phyloP scores from a whole-genome alignment of 768 basidiomycete species.

The Lactarius tabidus region DNA sequence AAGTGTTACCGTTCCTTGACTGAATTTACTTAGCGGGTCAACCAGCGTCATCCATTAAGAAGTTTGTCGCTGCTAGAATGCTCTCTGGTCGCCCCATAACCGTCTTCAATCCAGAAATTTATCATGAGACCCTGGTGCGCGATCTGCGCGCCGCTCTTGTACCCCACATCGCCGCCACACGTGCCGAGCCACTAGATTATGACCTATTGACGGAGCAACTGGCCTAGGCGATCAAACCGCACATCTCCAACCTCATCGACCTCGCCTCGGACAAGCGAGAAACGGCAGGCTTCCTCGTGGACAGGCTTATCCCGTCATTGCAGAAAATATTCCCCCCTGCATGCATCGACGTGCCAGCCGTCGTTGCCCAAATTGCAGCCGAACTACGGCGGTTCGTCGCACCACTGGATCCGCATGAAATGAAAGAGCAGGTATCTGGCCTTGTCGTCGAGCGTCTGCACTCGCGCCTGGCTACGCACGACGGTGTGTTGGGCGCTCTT shows the following conservation, averaged over 20 bases:
- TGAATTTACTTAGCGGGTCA: too few relatives aligned
- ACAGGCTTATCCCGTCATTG: constrained; percentile 63
- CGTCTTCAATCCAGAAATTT: too few relatives aligned
- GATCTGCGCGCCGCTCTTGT: constrained; percentile 54
- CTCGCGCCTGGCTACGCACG: constrained; percentile 72
- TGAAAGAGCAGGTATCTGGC: constrained; percentile 87
- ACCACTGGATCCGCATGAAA: constrained; percentile 77
- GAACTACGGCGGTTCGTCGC: constrained; percentile 71
- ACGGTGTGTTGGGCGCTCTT: constrained; percentile 61
- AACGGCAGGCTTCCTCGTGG: constrained; percentile 76
- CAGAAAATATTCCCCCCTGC: constrained; percentile 38
- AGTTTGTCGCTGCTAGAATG: too few relatives aligned
- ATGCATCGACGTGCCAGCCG: constrained; percentile 46
- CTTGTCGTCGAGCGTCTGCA: constrained; percentile 83
- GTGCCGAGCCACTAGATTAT: constrained; percentile 70
- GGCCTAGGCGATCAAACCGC: constrained; percentile 82
- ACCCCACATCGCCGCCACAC: constrained; percentile 59
- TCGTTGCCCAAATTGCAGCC: constrained; percentile 56
- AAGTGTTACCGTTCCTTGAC: too few relatives aligned
- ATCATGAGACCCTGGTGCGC: constrained; percentile 57
- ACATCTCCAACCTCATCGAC: constrained; percentile 85
- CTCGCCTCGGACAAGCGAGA: constrained; percentile 86
- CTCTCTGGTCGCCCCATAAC: too few relatives aligned
- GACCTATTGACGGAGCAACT: constrained; percentile 70
- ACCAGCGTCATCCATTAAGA: too few relatives aligned